Conservation (phyloP, 495 filamentous ascomycete species). For the Tuber aestivum region DNA sequence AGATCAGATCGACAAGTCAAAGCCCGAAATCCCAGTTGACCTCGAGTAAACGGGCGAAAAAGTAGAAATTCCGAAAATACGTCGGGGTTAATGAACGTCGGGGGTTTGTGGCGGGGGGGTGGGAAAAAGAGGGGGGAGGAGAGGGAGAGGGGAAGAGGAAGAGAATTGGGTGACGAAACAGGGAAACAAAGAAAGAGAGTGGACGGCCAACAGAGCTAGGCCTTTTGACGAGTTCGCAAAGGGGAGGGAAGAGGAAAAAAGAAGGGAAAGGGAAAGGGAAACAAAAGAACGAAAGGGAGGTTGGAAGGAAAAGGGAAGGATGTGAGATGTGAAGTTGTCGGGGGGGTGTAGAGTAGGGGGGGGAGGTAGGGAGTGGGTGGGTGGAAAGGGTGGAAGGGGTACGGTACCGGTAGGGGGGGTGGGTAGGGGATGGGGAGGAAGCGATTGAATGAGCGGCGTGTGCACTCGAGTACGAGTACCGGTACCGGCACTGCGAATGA, state of each 20-base stretch:
- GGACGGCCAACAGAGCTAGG: slow-evolving; percentile 40
- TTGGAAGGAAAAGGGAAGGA: slow-evolving; percentile 24
- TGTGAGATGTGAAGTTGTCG: slow-evolving; percentile 29
- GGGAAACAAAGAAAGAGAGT: slow-evolving; percentile 41
- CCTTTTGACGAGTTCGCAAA: slow-evolving; percentile 33
- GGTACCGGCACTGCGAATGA: neutral
- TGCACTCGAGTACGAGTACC: too few species aligned
- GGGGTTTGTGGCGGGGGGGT: slow-evolving; percentile 19
- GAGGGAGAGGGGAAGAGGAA: slow-evolving; percentile 10
- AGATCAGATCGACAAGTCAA: slow-evolving; percentile 2
- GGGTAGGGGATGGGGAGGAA: neutral
- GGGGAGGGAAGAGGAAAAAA: slow-evolving; percentile 20
- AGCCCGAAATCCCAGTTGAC: slow-evolving; percentile 27
- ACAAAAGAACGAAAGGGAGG: slow-evolving; percentile 18
- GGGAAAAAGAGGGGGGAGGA: slow-evolving; percentile 19
- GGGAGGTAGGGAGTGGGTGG: slow-evolving; percentile 20
- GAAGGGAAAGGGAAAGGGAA: slow-evolving; percentile 15
- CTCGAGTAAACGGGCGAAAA: slow-evolving; percentile 38
- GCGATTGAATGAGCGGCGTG: neutral
- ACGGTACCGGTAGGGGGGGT: too few species aligned
- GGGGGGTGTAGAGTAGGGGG: slow-evolving; percentile 22
- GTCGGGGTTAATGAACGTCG: neutral
- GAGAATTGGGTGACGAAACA: slow-evolving; percentile 35
- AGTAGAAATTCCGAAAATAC: slow-evolving; percentile 7
- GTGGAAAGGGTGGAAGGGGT: neutral